Evolutionary conservation across 345 rosid genomes (phyloP), one percentile per base, ranked within the genome.

Genomic region (Jatropha curcas): DNA sequence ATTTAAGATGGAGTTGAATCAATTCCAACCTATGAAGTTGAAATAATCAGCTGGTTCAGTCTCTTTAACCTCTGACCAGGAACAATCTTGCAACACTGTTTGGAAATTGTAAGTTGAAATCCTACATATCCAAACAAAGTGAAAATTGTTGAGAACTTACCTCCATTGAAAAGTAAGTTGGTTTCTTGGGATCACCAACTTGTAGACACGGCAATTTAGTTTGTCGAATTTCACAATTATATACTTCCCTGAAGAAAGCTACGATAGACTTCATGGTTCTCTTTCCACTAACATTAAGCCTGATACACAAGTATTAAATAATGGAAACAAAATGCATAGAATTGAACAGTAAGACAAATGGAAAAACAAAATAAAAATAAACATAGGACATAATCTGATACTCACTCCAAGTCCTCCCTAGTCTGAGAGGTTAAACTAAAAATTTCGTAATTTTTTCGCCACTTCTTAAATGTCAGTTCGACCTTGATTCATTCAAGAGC

Each of bases 11-110:
- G 11, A 39, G 4, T 48, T 22, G 7, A 64, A 64, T 4, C 1
- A 4, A 41, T 11, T 41, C 31, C 30, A 8, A 39, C 69, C 86
- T 93, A n/a, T n/a, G n/a, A n/a, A n/a, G n/a, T n/a, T n/a, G n/a
- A n/a, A n/a, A n/a, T n/a, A n/a, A n/a, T n/a, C n/a, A n/a, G n/a
- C 78, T 96, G 98, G 74, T 96, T 96, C 77, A 96, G 75, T 69
- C 99, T 84, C 79, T 93, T 96, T 0, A 97, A 96, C 82, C 99
- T 82, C 77, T 96, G 98, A 30, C 99, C 99, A 81, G 93, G 96
- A 9, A 93, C 98, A 57, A 96, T 93, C 84, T 93, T 96, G 84
- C 98, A 91, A 14, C 91, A 97, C 99, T 93, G 83, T 43, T 51
- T 64, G 58, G 20, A 71, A 67, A n/a, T 13, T 34, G 35, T 25